phyloP scores from a whole-genome alignment of 306 rosid species.

The Prunus mume region DNA sequence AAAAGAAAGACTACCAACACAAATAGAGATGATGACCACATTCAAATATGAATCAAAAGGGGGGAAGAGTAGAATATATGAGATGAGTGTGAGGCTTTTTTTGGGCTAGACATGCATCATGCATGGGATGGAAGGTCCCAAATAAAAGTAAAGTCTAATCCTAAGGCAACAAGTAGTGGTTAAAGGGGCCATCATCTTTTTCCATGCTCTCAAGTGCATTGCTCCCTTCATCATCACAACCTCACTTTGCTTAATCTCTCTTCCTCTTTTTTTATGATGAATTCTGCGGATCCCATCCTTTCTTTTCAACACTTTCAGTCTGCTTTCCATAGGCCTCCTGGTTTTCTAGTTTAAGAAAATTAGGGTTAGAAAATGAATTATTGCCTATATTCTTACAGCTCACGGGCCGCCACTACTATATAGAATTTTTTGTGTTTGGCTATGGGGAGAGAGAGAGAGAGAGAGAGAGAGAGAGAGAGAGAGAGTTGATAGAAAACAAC shows the following conservation, averaged over 20 bases:
- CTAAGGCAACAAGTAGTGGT: constrained; percentile 44
- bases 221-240: constrained; percentile 51
- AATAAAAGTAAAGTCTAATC: constrained; percentile 34
- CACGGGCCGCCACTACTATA: constrained; percentile 3
- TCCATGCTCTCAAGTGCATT: constrained; percentile 52
- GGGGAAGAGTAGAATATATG: constrained; percentile 18
- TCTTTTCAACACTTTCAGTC: constrained; percentile 34
- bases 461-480: background rate
- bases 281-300: constrained; percentile 25
- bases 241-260: constrained; percentile 39
- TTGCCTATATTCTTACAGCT: background rate
- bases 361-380: background rate
- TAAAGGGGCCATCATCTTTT: constrained; percentile 48
- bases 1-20: no score
- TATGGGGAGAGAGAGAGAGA: background rate
- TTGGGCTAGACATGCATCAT: no score
- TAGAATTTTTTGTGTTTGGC: background rate
- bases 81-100: background rate
- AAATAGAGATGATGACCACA: no score
- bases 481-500: background rate
- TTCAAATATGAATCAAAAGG: constrained; percentile 6
- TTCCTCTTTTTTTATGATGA: constrained; percentile 17
- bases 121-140: constrained; percentile 27
- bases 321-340: constrained; percentile 9
- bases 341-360: background rate